Evolutionary conservation across 768 basidiomycete genomes (phyloP).

Genomic region (Trametes gibbosa): DNA sequence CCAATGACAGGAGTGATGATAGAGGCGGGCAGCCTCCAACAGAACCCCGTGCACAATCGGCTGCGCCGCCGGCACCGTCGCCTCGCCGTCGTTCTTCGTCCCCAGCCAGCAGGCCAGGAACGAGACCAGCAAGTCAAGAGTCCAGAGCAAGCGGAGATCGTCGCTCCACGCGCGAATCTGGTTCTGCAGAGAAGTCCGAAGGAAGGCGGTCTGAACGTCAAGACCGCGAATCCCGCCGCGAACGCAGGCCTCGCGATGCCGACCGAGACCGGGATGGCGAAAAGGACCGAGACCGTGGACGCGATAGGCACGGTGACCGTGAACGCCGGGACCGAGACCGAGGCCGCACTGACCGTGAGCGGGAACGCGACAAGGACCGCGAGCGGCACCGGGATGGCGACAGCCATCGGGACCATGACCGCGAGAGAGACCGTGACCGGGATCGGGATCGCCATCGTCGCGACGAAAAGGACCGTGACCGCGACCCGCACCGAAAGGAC

Average conservation of each 20-base stretch:
- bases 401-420: slow-evolving; percentile 22
- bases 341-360: slow-evolving; percentile 26
- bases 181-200: slow-evolving; percentile 40
- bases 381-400: slow-evolving; percentile 30
- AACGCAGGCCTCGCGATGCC: slow-evolving; percentile 19
- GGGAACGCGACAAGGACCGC: slow-evolving; percentile 29
- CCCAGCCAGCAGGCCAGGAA: slow-evolving; percentile 63
- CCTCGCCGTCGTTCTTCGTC: slow-evolving; percentile 63
- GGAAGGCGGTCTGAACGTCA: slow-evolving; percentile 54
- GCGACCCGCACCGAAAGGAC: slow-evolving; percentile 55
- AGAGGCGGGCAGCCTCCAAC: slow-evolving; percentile 28
- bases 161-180: slow-evolving; percentile 45
- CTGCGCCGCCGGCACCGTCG: slow-evolving; percentile 49
- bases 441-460: slow-evolving; percentile 34
- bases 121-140: slow-evolving; percentile 67
- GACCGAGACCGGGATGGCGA: slow-evolving; percentile 28
- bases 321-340: slow-evolving; percentile 26
- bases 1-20: slow-evolving; percentile 35
- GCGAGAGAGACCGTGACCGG: slow-evolving; percentile 26
- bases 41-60: slow-evolving; percentile 46
- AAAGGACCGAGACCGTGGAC: slow-evolving; percentile 26
- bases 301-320: slow-evolving; percentile 28
- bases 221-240: slow-evolving; percentile 29
- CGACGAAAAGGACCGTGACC: slow-evolving; percentile 55
- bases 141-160: slow-evolving; percentile 72